Conservation (phyloP, 495 filamentous ascomycete species). For the Sabuloglossum arenarium region DNA sequence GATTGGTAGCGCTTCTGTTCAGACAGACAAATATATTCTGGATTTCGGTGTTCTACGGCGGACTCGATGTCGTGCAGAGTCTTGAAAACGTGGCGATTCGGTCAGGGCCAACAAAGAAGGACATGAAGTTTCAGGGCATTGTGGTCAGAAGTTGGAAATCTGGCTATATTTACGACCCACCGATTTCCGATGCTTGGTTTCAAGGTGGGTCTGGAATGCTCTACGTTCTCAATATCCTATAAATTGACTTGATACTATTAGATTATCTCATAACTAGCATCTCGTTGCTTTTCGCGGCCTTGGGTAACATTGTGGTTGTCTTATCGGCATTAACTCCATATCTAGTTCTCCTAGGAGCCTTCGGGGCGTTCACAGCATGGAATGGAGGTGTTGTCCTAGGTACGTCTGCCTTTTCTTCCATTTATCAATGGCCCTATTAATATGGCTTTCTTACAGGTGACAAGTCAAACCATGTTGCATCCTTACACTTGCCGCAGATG, state of each 20-base stretch:
- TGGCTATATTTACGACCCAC: constrained; percentile 36
- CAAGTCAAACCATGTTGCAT: constrained; percentile 80
- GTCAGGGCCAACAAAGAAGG: neutral
- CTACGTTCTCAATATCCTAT: neutral
- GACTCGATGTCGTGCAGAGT: constrained; percentile 37
- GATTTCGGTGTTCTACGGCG: constrained; percentile 73
- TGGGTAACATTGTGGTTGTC: constrained; percentile 28
- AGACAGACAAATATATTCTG: constrained; percentile 95
- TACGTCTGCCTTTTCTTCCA: constrained; percentile 15
- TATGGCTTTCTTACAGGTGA: constrained; percentile 34
- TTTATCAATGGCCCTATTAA: neutral
- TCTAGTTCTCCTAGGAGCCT: constrained; percentile 40
- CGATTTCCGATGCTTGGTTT: constrained; percentile 30
- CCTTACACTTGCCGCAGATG: constrained; percentile 77
- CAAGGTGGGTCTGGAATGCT: constrained; percentile 23
- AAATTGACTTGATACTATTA: constrained; percentile 10
- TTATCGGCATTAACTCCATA: constrained; percentile 41
- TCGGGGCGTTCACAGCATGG: constrained; percentile 58
- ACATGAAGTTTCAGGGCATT: constrained; percentile 4
- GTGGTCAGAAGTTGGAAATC: constrained; percentile 13
- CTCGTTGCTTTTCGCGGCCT: constrained; percentile 34
- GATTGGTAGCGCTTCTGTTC: constrained; percentile 38
- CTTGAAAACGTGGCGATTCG: constrained; percentile 6
- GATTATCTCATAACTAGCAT: constrained; percentile 38
- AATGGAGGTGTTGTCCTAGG: constrained; percentile 86